Conservation (phyloP, 345 rosid genomes). For the Populus davidiana region DNA sequence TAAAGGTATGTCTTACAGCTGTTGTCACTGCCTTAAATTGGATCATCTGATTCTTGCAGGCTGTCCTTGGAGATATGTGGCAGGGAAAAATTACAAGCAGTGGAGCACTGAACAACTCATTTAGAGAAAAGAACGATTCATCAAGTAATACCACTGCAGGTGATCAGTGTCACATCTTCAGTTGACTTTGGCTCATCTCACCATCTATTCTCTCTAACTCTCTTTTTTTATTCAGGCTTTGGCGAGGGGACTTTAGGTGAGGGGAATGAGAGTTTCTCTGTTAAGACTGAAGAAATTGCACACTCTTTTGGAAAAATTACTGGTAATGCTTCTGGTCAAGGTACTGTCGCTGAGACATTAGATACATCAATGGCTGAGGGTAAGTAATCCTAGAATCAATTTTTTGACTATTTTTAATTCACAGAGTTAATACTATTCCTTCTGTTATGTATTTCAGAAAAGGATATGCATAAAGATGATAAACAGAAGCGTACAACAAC, state of each 20-base stretch:
- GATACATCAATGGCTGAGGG: conserved; percentile 16
- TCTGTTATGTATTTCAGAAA: conserved; percentile 23
- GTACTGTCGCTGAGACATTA: conserved; percentile 17
- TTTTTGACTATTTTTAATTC: neutral
- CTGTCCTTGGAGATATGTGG: conserved; percentile 20
- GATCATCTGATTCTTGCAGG: conserved; percentile 6
- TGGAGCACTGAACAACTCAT: neutral
- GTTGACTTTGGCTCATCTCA: neutral
- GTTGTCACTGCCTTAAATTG: neutral
- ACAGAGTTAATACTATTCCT: neutral
- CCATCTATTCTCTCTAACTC: neutral
- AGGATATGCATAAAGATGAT: conserved; percentile 16
- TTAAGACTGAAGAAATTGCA: conserved; percentile 12
- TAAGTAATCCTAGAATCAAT: conserved; percentile 10
- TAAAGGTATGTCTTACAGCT: neutral
- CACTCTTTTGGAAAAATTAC: neutral
- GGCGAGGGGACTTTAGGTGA: conserved; percentile 5
- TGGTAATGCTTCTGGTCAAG: conserved; percentile 7
- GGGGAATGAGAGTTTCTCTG: neutral
- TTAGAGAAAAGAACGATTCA: neutral
- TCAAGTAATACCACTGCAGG: conserved; percentile 19
- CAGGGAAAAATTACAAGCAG: conserved; percentile 22
- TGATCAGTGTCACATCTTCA: neutral
- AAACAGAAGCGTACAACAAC: conserved; percentile 8
- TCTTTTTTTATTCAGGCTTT: conserved; percentile 11